A percentile compares a stretch with the other conserved stretches of the same genome.
Conservation (phyloP, 2,329 filamentous ascomycete species). For the Beauveria pseudobassiana region DNA sequence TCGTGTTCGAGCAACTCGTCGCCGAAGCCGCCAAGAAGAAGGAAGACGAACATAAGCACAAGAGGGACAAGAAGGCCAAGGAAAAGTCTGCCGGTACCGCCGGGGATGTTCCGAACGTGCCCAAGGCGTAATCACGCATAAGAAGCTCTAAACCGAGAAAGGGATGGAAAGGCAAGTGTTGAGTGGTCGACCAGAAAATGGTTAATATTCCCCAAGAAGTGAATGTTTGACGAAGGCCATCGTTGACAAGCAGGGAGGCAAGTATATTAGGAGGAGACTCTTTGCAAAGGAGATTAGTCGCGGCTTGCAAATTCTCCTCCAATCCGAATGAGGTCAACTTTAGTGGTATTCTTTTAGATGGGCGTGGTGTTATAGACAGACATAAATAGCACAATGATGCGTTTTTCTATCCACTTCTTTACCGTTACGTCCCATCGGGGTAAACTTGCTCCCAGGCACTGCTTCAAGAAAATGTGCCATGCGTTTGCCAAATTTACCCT, state of each 20-base stretch:
- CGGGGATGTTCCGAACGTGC: slow-evolving; percentile 20
- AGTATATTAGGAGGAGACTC: not conserved
- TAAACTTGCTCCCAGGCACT: no score
- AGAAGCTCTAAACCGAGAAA: no score
- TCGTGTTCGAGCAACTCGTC: slow-evolving; percentile 97
- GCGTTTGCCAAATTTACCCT: no score
- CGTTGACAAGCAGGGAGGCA: not conserved
- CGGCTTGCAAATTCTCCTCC: slow-evolving; percentile 2
- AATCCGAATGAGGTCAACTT: not conserved
- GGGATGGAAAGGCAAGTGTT: not conserved
- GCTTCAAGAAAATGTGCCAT: no score
- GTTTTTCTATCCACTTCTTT: not conserved
- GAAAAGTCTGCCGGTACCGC: slow-evolving; percentile 25
- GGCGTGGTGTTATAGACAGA: not conserved
- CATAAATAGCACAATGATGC: not conserved
- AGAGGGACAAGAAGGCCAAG: slow-evolving; percentile 43
- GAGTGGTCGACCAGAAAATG: not conserved
- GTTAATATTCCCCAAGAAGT: slow-evolving; percentile 4
- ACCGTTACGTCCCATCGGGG: no score
- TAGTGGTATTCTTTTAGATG: not conserved
- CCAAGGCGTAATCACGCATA: slow-evolving; percentile 1
- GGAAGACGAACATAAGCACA: slow-evolving; percentile 64
- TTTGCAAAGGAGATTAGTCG: not conserved
- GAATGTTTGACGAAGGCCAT: not conserved
- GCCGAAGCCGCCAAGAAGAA: slow-evolving; percentile 95